phyloP scores from a whole-genome alignment of 805 yeast species.

The Cyberlindnera amylophila region DNA sequence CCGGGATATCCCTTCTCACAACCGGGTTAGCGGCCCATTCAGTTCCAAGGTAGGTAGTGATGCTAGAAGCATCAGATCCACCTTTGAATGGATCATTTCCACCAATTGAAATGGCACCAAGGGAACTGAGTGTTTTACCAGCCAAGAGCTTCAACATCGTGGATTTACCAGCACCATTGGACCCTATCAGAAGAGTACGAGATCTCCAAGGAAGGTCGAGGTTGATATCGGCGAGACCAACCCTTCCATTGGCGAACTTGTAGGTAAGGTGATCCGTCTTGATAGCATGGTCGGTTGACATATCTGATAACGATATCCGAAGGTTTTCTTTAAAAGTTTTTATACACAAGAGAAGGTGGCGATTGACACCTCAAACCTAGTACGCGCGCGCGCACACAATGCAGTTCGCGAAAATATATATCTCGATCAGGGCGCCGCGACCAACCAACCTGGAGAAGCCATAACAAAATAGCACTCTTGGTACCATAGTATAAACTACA shows the following conservation, averaged over 20 bases:
- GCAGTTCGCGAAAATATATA: too few species aligned
- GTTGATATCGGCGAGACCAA: constrained; percentile 65
- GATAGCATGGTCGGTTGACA: constrained; percentile 42
- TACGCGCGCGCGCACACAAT: too few species aligned
- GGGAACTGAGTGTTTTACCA: constrained; percentile 81
- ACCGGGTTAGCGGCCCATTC: constrained; percentile 96
- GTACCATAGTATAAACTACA: too few species aligned
- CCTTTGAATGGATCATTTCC: constrained; percentile 86
- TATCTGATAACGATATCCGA: too few species aligned
- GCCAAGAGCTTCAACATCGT: constrained; percentile 81
- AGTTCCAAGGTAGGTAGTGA: constrained; percentile 84
- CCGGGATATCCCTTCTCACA: constrained; percentile 89
- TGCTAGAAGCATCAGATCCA: constrained; percentile 41
- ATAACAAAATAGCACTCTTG: too few species aligned
- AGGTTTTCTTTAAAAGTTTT: too few species aligned
- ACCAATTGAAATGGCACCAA: constrained; percentile 67
- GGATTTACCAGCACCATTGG: constrained; percentile 97
- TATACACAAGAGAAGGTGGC: too few species aligned
- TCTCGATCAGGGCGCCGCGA: too few species aligned
- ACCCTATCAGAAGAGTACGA: constrained; percentile 79
- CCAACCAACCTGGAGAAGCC: too few species aligned
- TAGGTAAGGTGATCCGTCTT: constrained; percentile 64
- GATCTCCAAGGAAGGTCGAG: constrained; percentile 65
- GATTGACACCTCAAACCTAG: too few species aligned
- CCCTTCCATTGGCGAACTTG: constrained; percentile 54